Conservation (phyloP, 768 basidiomycete genomes). For the Amylocystis lapponica region DNA sequence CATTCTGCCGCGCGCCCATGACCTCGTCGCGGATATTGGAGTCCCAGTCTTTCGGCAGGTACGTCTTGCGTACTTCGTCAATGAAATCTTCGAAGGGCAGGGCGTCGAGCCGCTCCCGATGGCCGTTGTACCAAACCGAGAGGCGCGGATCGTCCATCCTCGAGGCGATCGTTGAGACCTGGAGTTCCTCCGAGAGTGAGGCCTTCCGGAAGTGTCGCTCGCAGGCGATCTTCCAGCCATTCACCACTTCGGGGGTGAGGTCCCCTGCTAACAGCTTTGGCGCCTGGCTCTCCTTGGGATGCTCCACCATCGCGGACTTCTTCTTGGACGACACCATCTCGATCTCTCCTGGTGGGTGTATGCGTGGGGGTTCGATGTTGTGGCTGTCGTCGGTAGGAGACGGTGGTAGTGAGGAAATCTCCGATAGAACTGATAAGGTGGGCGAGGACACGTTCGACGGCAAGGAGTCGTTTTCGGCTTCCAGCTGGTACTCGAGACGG, state of each 20-base stretch:
- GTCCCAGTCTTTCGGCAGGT: background rate
- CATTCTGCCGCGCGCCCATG: too few relatives aligned
- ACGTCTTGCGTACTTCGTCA: background rate
- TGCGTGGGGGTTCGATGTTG: too few relatives aligned
- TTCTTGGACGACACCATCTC: too few relatives aligned
- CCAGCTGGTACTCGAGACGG: too few relatives aligned
- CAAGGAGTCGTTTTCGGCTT: too few relatives aligned
- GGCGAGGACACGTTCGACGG: too few relatives aligned
- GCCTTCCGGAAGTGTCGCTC: background rate
- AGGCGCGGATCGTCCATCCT: background rate
- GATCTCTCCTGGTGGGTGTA: too few relatives aligned
- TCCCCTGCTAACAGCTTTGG: background rate
- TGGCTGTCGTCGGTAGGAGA: too few relatives aligned
- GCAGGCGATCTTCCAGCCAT: background rate
- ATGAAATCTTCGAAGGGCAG: background rate
- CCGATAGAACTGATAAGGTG: too few relatives aligned
- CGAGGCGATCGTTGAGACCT: background rate
- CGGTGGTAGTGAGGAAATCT: too few relatives aligned
- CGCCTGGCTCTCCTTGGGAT: background rate
- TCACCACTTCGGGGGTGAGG: constrained; percentile 5
- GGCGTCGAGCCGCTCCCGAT: background rate
- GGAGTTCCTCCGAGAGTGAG: background rate
- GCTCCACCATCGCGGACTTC: background rate
- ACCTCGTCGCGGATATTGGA: too few relatives aligned
- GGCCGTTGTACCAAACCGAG: background rate